Conservation (phyloP, 495 filamentous ascomycete genomes). For the Talaromyces ruber region DNA sequence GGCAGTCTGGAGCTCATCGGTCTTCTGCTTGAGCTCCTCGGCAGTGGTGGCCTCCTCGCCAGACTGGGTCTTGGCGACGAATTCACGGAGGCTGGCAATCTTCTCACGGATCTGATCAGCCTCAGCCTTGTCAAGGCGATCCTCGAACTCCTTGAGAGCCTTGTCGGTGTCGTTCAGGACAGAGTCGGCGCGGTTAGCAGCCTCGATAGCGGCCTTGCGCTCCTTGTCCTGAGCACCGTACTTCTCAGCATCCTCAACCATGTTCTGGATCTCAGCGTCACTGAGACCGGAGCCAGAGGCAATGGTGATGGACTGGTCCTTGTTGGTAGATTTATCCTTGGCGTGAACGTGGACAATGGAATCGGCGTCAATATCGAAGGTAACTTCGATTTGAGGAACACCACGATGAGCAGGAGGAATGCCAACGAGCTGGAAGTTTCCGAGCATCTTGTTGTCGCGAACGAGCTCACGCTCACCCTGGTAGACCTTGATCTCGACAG, state of each 20-base stretch:
- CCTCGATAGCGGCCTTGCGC: conserved; percentile 89
- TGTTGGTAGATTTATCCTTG: conserved; percentile 98
- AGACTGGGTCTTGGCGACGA: conserved; percentile 88
- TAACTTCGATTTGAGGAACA: conserved; percentile 96
- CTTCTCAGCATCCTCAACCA: conserved; percentile 97
- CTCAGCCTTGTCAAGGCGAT: conserved; percentile 95
- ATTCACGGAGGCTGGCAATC: conserved; percentile 81
- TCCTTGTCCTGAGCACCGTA: conserved; percentile 94
- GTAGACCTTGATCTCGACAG: conserved; percentile 99
- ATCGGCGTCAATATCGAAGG: conserved; percentile 98
- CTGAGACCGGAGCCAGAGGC: conserved; percentile 97
- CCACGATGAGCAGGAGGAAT: conserved; percentile 97
- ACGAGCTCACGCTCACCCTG: conserved; percentile 99
- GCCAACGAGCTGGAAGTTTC: conserved; percentile 99
- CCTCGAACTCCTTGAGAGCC: conserved; percentile 91
- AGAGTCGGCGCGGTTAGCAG: conserved; percentile 93
- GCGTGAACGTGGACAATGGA: conserved; percentile 98
- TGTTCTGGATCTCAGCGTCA: conserved; percentile 85
- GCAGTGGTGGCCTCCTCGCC: conserved; percentile 80
- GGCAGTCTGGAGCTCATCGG: conserved; percentile 91
- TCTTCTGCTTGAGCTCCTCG: conserved; percentile 94
- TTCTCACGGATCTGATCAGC: conserved; percentile 88
- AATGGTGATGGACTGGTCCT: conserved; percentile 99
- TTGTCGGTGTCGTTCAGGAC: conserved; percentile 98
- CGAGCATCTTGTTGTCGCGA: conserved; percentile 96